phyloP scores from a whole-genome alignment of 192 early-diverging fungal genomes.

The Backusella mclennaniae region DNA sequence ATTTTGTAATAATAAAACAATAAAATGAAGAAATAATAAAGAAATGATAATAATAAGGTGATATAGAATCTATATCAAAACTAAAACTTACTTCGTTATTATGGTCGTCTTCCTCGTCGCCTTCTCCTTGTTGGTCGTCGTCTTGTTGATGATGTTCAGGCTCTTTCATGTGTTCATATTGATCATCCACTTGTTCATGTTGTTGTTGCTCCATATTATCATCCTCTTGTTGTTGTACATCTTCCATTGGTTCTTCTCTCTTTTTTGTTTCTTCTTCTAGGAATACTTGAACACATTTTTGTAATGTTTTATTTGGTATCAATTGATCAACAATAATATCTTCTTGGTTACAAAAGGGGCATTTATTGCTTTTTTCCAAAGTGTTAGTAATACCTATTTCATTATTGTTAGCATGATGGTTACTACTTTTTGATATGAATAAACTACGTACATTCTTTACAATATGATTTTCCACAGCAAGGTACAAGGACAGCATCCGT shows the following conservation, averaged over 20 bases:
- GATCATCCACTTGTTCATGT: neutral
- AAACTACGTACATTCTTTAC: conserved; percentile 78
- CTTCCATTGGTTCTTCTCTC: conserved; percentile 8
- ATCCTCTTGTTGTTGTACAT: neutral
- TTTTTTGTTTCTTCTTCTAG: conserved; percentile 18
- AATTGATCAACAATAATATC: conserved; percentile 14
- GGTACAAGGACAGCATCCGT: conserved; percentile 76
- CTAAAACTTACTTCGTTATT: neutral
- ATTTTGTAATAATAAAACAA: neutral
- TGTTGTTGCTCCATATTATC: neutral
- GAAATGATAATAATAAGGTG: neutral
- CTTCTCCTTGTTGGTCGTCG: neutral
- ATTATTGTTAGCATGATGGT: neutral
- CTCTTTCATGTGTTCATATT: neutral
- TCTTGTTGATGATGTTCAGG: neutral
- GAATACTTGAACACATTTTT: conserved; percentile 20
- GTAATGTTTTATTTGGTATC: conserved; percentile 28
- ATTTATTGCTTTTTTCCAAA: conserved; percentile 18
- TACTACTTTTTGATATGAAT: conserved; percentile 1
- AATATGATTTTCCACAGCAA: conserved; percentile 88
- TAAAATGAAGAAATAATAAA: neutral
- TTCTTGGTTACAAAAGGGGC: conserved; percentile 20
- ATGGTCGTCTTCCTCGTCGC: neutral
- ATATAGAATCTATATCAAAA: neutral
- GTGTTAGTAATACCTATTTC: conserved; percentile 21